Evolutionary conservation across 2,329 filamentous ascomycete species (phyloP).

Genomic region (Alternaria arborescens): DNA sequence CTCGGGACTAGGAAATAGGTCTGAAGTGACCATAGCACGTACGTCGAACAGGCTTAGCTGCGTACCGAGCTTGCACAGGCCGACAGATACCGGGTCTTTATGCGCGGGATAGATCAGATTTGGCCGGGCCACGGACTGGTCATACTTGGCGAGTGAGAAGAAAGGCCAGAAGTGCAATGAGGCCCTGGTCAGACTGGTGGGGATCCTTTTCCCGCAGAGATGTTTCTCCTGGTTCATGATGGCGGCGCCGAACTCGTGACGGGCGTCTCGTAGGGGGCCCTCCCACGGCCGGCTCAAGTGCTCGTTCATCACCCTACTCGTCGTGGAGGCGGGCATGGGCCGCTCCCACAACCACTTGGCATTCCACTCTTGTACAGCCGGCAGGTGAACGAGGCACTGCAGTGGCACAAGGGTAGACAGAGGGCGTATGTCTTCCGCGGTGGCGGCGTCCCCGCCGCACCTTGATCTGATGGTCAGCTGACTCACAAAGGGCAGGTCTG

Average conservation of each 20-base stretch:
- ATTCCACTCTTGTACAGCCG: conserved; percentile 17
- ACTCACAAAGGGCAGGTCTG: conserved; percentile 20
- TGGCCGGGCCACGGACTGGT: conserved; percentile 17
- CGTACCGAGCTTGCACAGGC: conserved; percentile 17
- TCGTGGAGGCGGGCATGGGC: conserved; percentile 16
- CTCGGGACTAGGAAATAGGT: conserved; percentile 17
- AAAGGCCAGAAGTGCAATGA: conserved; percentile 20
- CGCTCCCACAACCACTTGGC: conserved; percentile 22
- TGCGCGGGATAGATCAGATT: conserved; percentile 22
- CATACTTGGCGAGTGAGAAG: conserved; percentile 12
- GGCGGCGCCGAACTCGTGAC: conserved; percentile 23
- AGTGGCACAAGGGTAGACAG: conserved; percentile 22
- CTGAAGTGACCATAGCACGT: conserved; percentile 20
- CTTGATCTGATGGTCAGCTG: conserved; percentile 10
- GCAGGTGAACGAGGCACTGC: conserved; percentile 22
- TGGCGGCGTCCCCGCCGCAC: conserved; percentile 3
- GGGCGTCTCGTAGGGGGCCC: conserved; percentile 21
- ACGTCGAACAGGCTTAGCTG: conserved; percentile 19
- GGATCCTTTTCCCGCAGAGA: conserved; percentile 18
- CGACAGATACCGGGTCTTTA: conserved; percentile 18
- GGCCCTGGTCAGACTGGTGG: conserved; percentile 15
- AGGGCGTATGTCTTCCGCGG: conserved; percentile 21
- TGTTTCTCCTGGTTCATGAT: conserved; percentile 20
- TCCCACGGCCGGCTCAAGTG: conserved; percentile 22
- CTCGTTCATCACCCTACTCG: conserved; percentile 21